phyloP scores from a whole-genome alignment of 164 flowering plant genomes.

The Buxus sempervirens region DNA sequence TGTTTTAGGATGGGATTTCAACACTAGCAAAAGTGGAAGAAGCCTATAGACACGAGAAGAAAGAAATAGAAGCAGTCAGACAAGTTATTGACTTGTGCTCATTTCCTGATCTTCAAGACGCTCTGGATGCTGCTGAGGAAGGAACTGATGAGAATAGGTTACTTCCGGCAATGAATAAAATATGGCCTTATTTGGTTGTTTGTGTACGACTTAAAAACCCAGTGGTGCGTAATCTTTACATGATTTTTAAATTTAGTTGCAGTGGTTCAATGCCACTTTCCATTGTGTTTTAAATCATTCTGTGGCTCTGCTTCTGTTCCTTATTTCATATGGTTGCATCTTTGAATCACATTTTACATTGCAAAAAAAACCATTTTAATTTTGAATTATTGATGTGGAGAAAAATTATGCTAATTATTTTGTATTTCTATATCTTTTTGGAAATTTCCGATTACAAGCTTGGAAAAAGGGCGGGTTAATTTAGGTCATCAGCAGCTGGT shows the following conservation, averaged over 20 bases:
- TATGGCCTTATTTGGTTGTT: slow-evolving; percentile 84
- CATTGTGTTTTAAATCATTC: not conserved
- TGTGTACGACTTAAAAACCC: slow-evolving; percentile 58
- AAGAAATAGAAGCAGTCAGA: slow-evolving; percentile 50
- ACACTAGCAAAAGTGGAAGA: slow-evolving; percentile 86
- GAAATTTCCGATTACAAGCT: too few relatives aligned
- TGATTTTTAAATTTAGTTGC: not conserved
- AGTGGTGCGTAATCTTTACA: slow-evolving; percentile 48
- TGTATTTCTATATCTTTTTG: too few relatives aligned
- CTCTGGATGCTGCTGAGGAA: slow-evolving; percentile 56
- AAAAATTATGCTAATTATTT: too few relatives aligned
- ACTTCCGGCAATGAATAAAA: slow-evolving; percentile 93
- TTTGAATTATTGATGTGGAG: not conserved
- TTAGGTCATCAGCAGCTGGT: too few relatives aligned
- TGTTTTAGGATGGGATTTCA: slow-evolving; percentile 53
- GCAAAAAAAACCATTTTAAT: not conserved
- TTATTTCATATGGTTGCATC: not conserved
- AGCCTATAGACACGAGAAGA: slow-evolving; percentile 57
- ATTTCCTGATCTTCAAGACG: slow-evolving; percentile 59
- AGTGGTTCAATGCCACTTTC: not conserved
- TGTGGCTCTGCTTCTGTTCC: not conserved
- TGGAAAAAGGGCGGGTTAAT: too few relatives aligned
- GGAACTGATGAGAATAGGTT: slow-evolving; percentile 76
- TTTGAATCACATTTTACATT: not conserved
- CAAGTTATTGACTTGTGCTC: slow-evolving; percentile 39